Evolutionary conservation across 2,329 filamentous ascomycete species (phyloP), one percentile per base, ranked within the genome.

Genomic region (Ophiobolus disseminans): DNA sequence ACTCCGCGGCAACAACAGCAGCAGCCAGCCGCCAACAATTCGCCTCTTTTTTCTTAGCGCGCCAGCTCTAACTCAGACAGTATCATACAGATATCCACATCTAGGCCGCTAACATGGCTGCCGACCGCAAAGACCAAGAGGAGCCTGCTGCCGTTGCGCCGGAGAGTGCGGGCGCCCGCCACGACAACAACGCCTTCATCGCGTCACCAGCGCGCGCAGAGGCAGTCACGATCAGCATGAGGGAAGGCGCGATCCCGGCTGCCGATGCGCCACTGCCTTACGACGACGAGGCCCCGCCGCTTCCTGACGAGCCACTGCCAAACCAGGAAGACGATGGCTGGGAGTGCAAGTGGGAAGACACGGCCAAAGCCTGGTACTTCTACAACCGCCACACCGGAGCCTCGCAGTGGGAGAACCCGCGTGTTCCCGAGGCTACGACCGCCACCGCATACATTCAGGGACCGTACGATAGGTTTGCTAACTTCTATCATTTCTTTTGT

Each of bases 391-490:
- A 89, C 70, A 94, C 89, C 3, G 81, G 77, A 82, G 49, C 85
- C 85, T 44, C 55, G 23, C 91, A 94, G 66, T 94, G 91, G 88
- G 88, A 93, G 26, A 96, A 96, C 65, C 91, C 91, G 5, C 87
- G 91, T 40, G 78, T 93, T 4, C 82, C 86, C 4, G 75, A n/a
- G n/a, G n/a, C n/a, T n/a, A n/a, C n/a, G n/a, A n/a, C 77, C 38
- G 73, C 75, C 22, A 53, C 62, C 36, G 50, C 63, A 22, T 40
- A 55, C 35, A 57, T 34, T 45, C 41, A 65, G 42, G 61, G 48
- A 61, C 58, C 64, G 62, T 71, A 70, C 57, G 66, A 66, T 63
- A 71, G 68, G 66, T 69, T 70, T 70, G 65, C 64, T 65, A 61
- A 65, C 55, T 62, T 64, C 59, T 60, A 50, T 60, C 51, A 54